Percentiles rank a stretch among this genome's conserved stretches.
phyloP scores from a whole-genome alignment of 768 basidiomycete species.

The Amanita fuliginea region DNA sequence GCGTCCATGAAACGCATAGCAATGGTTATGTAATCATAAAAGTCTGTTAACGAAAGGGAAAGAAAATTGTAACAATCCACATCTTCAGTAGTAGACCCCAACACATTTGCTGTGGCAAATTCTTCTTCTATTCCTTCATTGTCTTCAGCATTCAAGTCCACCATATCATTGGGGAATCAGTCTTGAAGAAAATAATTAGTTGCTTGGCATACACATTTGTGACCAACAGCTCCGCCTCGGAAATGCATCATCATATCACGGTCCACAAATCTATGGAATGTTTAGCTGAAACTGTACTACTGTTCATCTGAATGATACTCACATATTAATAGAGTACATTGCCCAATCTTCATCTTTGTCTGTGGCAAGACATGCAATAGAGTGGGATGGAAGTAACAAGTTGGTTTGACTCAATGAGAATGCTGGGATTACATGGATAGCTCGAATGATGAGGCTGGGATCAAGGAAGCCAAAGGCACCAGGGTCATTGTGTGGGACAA shows the following conservation, averaged over 20 bases:
- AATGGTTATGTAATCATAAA: no score
- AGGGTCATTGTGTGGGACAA: constrained; percentile 15
- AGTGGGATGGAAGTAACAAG: constrained; percentile 8
- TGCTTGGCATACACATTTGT: no score
- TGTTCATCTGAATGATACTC: constrained; percentile 6
- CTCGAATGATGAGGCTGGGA: constrained; percentile 20
- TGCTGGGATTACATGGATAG: constrained; percentile 22
- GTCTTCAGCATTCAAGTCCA: no score
- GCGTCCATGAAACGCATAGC: no score
- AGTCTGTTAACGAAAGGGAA: no score
- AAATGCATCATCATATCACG: constrained; percentile 30
- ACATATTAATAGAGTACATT: constrained; percentile 28
- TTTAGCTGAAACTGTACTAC: background rate
- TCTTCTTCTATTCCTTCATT: no score
- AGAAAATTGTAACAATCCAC: no score
- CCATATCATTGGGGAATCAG: no score
- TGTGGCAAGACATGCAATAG: constrained; percentile 8
- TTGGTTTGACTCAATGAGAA: constrained; percentile 15
- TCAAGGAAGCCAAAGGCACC: constrained; percentile 24
- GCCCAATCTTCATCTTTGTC: constrained; percentile 12
- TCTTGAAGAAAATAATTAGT: no score
- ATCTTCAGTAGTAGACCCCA: no score
- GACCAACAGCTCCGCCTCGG: no score
- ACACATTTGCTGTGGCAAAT: no score
- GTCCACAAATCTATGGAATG: constrained; percentile 23